Conservation (phyloP, 768 basidiomycete species). For the Rossbeevera mucosa region DNA sequence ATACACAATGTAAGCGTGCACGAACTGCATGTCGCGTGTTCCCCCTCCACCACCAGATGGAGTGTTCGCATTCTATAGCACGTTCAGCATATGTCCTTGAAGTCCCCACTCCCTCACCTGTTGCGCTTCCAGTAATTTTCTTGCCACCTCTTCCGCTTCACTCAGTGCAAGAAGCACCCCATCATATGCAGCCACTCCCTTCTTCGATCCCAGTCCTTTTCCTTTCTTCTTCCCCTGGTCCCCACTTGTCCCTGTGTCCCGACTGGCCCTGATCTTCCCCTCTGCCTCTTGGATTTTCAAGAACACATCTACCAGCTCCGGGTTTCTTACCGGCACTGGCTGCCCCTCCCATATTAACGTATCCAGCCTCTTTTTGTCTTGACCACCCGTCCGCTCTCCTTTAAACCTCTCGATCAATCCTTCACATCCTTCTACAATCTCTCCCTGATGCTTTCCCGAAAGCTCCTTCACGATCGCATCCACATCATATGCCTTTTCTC, state of each 20-base stretch:
- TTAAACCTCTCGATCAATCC: constrained; percentile 48
- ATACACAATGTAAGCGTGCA: constrained; percentile 84
- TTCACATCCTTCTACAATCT: constrained; percentile 63
- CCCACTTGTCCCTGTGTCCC: constrained; percentile 23
- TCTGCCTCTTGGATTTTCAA: constrained; percentile 80
- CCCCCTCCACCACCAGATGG: constrained; percentile 38
- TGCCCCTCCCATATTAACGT: constrained; percentile 76
- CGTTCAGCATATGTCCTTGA: neutral
- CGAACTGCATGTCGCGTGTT: constrained; percentile 72
- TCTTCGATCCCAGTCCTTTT: constrained; percentile 51
- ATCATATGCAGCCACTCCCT: constrained; percentile 83
- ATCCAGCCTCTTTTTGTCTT: constrained; percentile 51
- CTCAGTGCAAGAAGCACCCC: constrained; percentile 77
- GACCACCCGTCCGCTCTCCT: constrained; percentile 37
- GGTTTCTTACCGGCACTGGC: constrained; percentile 80
- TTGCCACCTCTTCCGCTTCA: constrained; percentile 83
- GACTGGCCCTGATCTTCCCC: constrained; percentile 44
- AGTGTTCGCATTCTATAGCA: constrained; percentile 40
- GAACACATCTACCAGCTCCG: constrained; percentile 85
- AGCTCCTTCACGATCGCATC: constrained; percentile 68
- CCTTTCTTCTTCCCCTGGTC: constrained; percentile 34
- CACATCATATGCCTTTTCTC: constrained; percentile 74
- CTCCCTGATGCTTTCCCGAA: constrained; percentile 49
- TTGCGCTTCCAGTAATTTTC: constrained; percentile 78
- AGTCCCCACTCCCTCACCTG: constrained; percentile 45